Evolutionary conservation across 164 flowering plant genomes (phyloP), one percentile per base, ranked within the genome.

Genomic region (Nymphaea thermarum): DNA sequence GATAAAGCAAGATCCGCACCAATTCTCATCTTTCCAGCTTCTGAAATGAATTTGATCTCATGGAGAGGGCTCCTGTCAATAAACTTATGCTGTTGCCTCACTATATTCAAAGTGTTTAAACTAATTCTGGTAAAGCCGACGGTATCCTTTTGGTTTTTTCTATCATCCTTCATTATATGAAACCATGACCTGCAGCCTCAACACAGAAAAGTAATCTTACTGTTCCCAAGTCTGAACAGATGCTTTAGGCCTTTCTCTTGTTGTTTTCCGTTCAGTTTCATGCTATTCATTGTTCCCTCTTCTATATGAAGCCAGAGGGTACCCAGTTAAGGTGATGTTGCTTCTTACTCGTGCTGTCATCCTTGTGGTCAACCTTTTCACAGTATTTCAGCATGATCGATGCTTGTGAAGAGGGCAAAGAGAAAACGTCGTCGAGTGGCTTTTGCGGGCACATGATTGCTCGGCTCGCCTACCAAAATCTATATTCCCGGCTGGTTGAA

Each of bases 241-340:
- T 25, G 36, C 36, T 25, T 25, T 25, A 25, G 1, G 1, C 36
- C 36, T 25, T 68, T 64, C 42, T 51, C 41, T 53, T 72, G 15
- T 65, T 41, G 67, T 70, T 55, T 43, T 25, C 47, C 65, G 43
- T 84, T 87, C 99, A 95, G 99, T 86, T 70, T 90, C 96, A 10
- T 85, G 88, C 77, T 95, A 95, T 74, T 95, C 98, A 1, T 71
- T 91, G 63, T 92, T 95, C 79, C 99, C 98, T 25, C 98, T 95
- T 66, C 89, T 95, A 64, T 90, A 77, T 71, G 97, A 84, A 78
- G 81, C 89, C 59, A 87, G 86, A 78, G 99, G 91, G 71, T 95
- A 95, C 69, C 96, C 94, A 18, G 80, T 92, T 60, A 95, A 92
- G 77, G 90, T 88, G 74, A 60, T 84, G 63, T 67, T 92, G 74